phyloP scores from a whole-genome alignment of 2,329 filamentous ascomycete genomes.

The Ophiocordyceps sinensis region DNA sequence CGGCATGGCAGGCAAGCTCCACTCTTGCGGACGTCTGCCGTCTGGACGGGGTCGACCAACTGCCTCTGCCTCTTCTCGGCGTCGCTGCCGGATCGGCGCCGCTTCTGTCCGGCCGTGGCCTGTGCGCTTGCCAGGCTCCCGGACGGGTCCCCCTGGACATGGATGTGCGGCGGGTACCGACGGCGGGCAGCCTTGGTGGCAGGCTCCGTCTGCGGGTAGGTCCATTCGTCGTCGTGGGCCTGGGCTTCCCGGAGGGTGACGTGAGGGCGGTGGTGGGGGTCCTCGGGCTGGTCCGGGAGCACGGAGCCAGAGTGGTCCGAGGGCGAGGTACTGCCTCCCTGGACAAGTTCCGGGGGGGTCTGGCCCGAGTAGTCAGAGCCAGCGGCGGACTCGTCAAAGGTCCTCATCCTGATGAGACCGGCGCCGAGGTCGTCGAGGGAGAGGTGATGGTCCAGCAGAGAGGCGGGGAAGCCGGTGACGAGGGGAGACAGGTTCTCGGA shows the following conservation, averaged over 20 bases:
- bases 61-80: slow-evolving; percentile 22
- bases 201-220: slow-evolving; percentile 20
- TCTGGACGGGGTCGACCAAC: slow-evolving; percentile 26
- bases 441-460: slow-evolving; percentile 16
- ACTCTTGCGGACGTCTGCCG: slow-evolving; percentile 32
- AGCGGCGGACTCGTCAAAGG: slow-evolving; percentile 16
- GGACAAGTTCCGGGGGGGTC: slow-evolving; percentile 22
- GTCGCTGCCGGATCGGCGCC: slow-evolving; percentile 18
- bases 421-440: slow-evolving; percentile 16
- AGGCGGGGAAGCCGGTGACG: slow-evolving; percentile 18
- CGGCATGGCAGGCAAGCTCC: slow-evolving; percentile 34
- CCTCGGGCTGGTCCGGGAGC: slow-evolving; percentile 16
- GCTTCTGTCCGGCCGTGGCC: slow-evolving; percentile 17
- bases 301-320: slow-evolving; percentile 23
- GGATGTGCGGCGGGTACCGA: slow-evolving; percentile 18
- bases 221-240: slow-evolving; percentile 25
- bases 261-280: slow-evolving; percentile 14
- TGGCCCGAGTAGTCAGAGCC: slow-evolving; percentile 22
- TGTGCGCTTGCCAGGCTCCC: slow-evolving; percentile 8
- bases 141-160: slow-evolving; percentile 14
- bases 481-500: slow-evolving; percentile 16
- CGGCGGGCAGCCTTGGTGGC: slow-evolving; percentile 14
- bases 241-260: slow-evolving; percentile 19
- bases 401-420: slow-evolving; percentile 19
- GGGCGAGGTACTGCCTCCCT: slow-evolving; percentile 23